These are phyloP conservation scores for Elaeis guineensis DNA, from an alignment of 176 grass and related monocot species.

Conservation along the genomic window DNA sequence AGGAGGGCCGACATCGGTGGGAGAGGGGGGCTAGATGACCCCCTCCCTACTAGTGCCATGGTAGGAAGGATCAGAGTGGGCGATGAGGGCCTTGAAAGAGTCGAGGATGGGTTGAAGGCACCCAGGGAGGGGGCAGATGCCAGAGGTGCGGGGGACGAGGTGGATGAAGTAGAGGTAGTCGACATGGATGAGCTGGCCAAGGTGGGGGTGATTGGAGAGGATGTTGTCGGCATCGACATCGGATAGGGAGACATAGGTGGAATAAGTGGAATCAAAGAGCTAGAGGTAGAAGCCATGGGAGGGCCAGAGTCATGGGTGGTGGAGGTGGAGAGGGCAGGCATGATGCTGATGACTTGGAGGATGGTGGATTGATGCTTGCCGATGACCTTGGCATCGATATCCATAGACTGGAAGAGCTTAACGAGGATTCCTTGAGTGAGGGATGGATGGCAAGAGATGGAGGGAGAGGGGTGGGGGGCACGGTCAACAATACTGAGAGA, in stretches of 20 bases:
- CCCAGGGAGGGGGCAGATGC: slow-evolving; percentile 48
- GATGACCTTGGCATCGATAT: slow-evolving; percentile 45
- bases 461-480: not conserved
- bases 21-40: slow-evolving; percentile 43
- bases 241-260: slow-evolving; percentile 63
- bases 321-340: slow-evolving; percentile 67
- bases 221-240: slow-evolving; percentile 70
- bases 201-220: slow-evolving; percentile 42
- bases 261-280: slow-evolving; percentile 69
- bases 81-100: slow-evolving; percentile 47
- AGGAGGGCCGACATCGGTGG: slow-evolving; percentile 43
- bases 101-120: slow-evolving; percentile 34
- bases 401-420: slow-evolving; percentile 66
- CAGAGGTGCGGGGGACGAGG: slow-evolving; percentile 56
- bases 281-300: slow-evolving; percentile 75
- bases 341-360: slow-evolving; percentile 69
- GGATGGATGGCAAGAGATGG: slow-evolving; percentile 33
- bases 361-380: slow-evolving; percentile 65
- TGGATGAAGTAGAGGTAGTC: slow-evolving; percentile 54
- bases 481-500: not conserved
- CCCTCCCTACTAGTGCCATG: slow-evolving; percentile 47
- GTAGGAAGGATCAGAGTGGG: slow-evolving; percentile 22
- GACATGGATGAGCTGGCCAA: slow-evolving; percentile 81
- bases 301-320: slow-evolving; percentile 69
- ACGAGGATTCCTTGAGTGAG: slow-evolving; percentile 62